Conservation (phyloP, 257 asterid species). For the Solanum sparsipilum region DNA sequence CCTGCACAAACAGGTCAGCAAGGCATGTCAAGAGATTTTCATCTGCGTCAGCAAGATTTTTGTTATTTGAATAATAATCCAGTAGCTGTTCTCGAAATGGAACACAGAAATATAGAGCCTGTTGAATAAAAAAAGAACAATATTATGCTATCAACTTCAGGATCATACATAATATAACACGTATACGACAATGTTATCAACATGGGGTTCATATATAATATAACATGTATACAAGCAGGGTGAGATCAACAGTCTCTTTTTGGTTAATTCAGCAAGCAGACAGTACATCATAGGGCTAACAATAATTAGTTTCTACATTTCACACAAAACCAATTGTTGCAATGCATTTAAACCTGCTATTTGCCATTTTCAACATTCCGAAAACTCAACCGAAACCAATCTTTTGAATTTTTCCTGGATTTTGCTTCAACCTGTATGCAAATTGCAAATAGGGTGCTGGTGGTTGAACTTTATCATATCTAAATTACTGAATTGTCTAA, state of each 20-base stretch:
- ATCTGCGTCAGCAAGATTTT: constrained; percentile 62
- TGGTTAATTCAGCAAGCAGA: background rate
- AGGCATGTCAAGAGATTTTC: constrained; percentile 85
- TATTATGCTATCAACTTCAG: background rate
- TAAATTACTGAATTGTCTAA: background rate
- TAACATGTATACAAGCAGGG: background rate
- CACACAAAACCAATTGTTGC: background rate
- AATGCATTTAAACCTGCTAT: background rate
- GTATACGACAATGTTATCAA: background rate
- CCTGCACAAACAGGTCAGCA: constrained; percentile 88
- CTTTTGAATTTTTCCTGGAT: background rate
- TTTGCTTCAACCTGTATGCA: background rate
- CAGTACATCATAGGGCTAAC: background rate
- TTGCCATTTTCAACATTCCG: background rate
- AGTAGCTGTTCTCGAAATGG: constrained; percentile 88
- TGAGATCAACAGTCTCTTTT: background rate
- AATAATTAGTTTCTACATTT: background rate
- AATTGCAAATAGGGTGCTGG: background rate
- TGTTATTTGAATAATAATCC: constrained; percentile 69
- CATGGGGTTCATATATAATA: background rate
- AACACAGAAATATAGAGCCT: constrained; percentile 95
- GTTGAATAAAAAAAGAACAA: constrained; percentile 11
- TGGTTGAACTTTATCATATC: background rate
- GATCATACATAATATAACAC: background rate
- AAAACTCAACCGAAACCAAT: background rate